Evolutionary conservation across 139 green algal species (phyloP), one percentile per base, ranked within the genome.

Genomic region (Zygnema circumcarinatum): DNA sequence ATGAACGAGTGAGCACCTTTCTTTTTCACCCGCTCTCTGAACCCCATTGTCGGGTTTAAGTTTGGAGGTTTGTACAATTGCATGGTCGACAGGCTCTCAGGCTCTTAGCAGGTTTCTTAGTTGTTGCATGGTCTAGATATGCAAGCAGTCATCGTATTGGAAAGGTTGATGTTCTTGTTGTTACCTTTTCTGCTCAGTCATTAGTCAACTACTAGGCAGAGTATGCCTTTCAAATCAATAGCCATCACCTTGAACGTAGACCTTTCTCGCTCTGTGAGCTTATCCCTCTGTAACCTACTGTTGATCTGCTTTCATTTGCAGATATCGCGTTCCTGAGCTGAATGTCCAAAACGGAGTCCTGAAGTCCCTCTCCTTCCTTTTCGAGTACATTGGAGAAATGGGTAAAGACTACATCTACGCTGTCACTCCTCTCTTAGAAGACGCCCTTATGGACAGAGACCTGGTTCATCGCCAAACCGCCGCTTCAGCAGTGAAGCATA

Each of bases 321-420:
- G 84, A 38, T 90, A 90, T 53, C 78, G 79, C 3, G 85, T 90
- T 25, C 85, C 85, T 25, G 85, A 90, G 85, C 76, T 90, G 21
- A 90, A 90, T 88, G 96, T 99, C 67, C 97, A 99, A 93, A 99
- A 99, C 81, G 97, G 97, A 74, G 97, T 98, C 86, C 94, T 98
- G 75, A 98, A 99, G 93, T 96, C 95, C n/a, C 95, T 99, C 79
- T 96, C 92, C 68, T 99, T 99, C 92, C 94, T 99, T 92, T 99
- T 99, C 87, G 97, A 99, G 93, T 99, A 99, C 95, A 98, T 99
- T 42, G 97, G 97, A n/a, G 97, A 99, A 93, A 98, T 98, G 96
- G 97, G 97, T 85, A 97, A 97, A 93, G 96, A 99, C 93, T 93
- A 93, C 90, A 97, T 99, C 91, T 98, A 99, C 88, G 95, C 97